Base-by-base conservation (phyloP, 2,329 filamentous ascomycete species). In the Ustilaginoidea virens region DNA sequence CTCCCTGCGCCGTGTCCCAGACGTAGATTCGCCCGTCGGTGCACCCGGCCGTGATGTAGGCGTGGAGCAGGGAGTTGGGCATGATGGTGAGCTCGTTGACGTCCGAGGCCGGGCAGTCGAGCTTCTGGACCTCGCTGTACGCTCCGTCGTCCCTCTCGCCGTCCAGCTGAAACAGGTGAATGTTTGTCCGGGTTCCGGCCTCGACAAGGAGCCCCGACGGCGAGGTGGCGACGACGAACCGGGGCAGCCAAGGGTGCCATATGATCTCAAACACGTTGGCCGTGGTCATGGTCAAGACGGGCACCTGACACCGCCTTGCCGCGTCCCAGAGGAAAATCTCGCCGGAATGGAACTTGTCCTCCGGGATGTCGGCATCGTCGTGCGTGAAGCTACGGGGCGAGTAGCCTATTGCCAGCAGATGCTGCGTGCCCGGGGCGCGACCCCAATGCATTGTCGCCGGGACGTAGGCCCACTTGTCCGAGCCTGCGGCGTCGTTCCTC, bases 361-460 rank as follows among this genome's bases (percentile, higher is more conserved):
- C 60, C 0, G 72, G 71, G 14, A 77, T 74, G 20, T 69, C 63
- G 2, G 50, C 46, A 17, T 76, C 70, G 13, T 73, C 60, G 0
- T 53, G 53, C 0, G 47, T 60, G 2, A 61, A 46, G 33, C 64
- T 64, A 11, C 72, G 58, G 2, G 72, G 72, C 5, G 72, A 76
- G 44, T 74, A 76, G 7, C 72, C 72, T 2, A 75, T 66, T 0
- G 73, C 51, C 0, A 77, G 54, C 5, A 74, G 49, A 36, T 73
- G 61, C 2, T 51, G 50, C 2, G 63, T 60, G 1, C 38, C 45
- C 0, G 45, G 35, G 2, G 58, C 51, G 15, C 55, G 43, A 0
- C 70, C 72, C 71, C 72, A 77, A 41, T 69, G 67, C 44, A 76
- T 65, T 0, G 71, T 72, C 0, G 72, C 66, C 1, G 72, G 72